Evolutionary conservation across 345 rosid species (phyloP).

Genomic region (Citrus unshiu): DNA sequence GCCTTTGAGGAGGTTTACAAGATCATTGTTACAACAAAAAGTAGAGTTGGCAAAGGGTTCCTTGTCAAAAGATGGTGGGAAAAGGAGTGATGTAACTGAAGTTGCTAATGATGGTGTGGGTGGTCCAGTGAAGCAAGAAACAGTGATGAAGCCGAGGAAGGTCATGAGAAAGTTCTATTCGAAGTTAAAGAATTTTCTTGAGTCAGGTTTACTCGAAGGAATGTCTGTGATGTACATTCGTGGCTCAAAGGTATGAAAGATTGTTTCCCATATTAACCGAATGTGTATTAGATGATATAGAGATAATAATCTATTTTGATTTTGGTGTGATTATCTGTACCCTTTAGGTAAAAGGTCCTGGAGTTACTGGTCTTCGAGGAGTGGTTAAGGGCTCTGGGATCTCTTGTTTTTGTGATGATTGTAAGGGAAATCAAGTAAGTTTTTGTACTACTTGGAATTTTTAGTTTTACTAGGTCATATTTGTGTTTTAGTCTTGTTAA

Average conservation of each 20-base stretch:
- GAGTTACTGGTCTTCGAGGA: slow-evolving; percentile 54
- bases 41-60: slow-evolving; percentile 20
- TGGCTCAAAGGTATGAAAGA: slow-evolving; percentile 50
- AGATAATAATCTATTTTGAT: background rate
- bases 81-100: background rate
- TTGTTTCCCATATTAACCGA: background rate
- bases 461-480: background rate
- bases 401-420: slow-evolving; percentile 64
- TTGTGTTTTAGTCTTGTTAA: background rate
- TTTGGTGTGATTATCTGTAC: background rate
- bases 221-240: slow-evolving; percentile 60
- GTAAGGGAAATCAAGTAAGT: slow-evolving; percentile 66
- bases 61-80: background rate
- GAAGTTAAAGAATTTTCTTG: slow-evolving; percentile 65
- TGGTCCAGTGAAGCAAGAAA: slow-evolving; percentile 31
- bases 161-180: slow-evolving; percentile 42
- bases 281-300: background rate
- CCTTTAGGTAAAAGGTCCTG: slow-evolving; percentile 41
- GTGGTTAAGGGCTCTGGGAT: slow-evolving; percentile 58
- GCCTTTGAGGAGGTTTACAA: slow-evolving; percentile 48
- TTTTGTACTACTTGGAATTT: background rate
- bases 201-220: slow-evolving; percentile 78
- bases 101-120: slow-evolving; percentile 22
- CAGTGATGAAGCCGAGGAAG: slow-evolving; percentile 33
- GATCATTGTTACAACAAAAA: slow-evolving; percentile 41